Base-by-base conservation (phyloP, 2,329 filamentous ascomycete species). In the Cylindrodendrum hubeiense region DNA sequence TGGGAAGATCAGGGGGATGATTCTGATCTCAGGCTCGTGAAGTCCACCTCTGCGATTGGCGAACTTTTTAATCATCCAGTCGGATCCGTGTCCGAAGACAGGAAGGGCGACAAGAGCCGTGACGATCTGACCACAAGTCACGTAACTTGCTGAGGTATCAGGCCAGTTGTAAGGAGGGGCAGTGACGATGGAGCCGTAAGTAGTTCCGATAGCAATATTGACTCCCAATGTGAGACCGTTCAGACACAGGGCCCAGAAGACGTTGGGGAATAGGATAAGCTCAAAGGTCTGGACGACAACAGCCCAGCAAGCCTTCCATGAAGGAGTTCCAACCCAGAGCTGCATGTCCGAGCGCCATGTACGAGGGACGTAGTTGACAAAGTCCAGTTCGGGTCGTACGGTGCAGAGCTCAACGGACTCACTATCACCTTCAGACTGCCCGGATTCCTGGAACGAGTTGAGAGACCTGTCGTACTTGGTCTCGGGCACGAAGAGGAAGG, bases 171-270 rank as follows among this genome's bases (percentile, higher is more conserved):
- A 71, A 7, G 69, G 69, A 21, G 69, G 56, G 10, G 24, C 24
- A 1, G 67, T 68, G 10, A 71, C 54, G 7, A 71, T 71, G 4
- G n/a, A 9, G 9, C 69, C 67, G 6, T 71, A 70, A 0, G 69
- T 71, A 2, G 69, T 71, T 28, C 69, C 67, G n/a, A 71, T 71
- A 4, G 69, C 69, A 13, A 71, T 70, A 21, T 71, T 71, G n/a
- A 70, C 44, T 13, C 69, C 69, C 8, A 71, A 57, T 1, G 69
- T 71, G 4, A 71, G 67, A 22, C 69, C 69, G 33, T 71, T 71
- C 2, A 71, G 47, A 7, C 67, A 64, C 10, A 71, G 47, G 7
- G 69, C 69, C 69, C 69, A 71, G 17, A 71, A 6, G 15, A 71
- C 65, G 19, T 71, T 71, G n/a, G 69, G 69, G 44, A 71, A 71